Conservation (phyloP, 2,329 filamentous ascomycete species). For the Trichoderma afroharzianum region DNA sequence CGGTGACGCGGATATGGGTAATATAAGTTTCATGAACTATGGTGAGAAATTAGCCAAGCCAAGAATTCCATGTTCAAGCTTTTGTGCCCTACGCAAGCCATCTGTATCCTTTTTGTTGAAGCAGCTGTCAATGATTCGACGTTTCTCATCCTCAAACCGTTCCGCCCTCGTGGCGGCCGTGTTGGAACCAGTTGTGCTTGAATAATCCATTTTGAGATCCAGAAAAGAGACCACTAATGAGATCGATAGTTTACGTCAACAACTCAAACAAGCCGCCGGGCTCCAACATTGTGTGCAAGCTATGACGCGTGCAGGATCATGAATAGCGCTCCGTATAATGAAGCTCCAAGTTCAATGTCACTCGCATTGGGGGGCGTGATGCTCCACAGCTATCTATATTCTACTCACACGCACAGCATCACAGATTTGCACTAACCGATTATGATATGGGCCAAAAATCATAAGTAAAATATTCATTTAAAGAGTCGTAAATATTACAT, state of each 20-base stretch:
- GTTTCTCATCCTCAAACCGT: slow-evolving; percentile 94
- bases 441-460: background rate
- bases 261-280: slow-evolving; percentile 19
- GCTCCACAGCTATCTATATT: background rate
- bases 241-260: background rate
- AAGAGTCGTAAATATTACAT: background rate
- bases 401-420: background rate
- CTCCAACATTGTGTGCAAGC: slow-evolving; percentile 1
- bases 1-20: slow-evolving; percentile 87
- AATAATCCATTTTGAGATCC: slow-evolving; percentile 35
- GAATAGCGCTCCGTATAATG: background rate
- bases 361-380: background rate
- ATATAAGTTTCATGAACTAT: slow-evolving; percentile 79
- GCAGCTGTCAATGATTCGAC: slow-evolving; percentile 89
- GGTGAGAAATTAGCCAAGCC: slow-evolving; percentile 19
- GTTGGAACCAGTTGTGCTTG: slow-evolving; percentile 36
- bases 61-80: background rate
- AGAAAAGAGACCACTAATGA: background rate
- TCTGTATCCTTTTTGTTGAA: slow-evolving; percentile 87
- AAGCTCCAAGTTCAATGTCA: slow-evolving; percentile 10
- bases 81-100: slow-evolving; percentile 67
- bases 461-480: background rate
- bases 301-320: background rate
- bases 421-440: background rate
- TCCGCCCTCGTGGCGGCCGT: slow-evolving; percentile 56